Evolutionary conservation across 352 stramenopile species (phyloP), one percentile per base, ranked within the genome.

Genomic region (Plasmopara muralis): DNA sequence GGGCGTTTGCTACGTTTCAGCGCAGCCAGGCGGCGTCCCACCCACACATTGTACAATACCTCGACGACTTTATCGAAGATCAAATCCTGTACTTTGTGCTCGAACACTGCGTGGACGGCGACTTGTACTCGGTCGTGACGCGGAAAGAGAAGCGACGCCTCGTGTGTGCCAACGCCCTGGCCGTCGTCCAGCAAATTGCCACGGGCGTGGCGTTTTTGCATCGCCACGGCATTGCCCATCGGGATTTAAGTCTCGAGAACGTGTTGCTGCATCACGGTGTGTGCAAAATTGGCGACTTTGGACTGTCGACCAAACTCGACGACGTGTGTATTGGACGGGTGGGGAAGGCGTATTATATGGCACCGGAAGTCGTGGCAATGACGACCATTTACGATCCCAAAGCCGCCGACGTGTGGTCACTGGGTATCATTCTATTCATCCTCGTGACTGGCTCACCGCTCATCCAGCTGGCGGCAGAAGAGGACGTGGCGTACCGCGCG

Each of bases 271-370:
- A 39, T 43, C 45, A 54, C 7, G 62, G 52, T 0, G 47, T 58
- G 35, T 80, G 55, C 58, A 77, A 74, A 43, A 47, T 81, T 25
- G 51, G 57, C n/a, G 70, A 85, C 59, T 83, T 83, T 51, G 73
- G 68, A 0, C 60, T 83, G 7, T 50, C 61, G 15, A 40, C 55
- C 10, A 43, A 51, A 10, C 49, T 54, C 8, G 53, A 64, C 31
- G 37, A 61, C 4, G 33, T 48, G 3, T 58, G 58, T 43, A 25
- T 51, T 9, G 34, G 43, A 10, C 40, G 50, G 9, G 67, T 72
- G 15, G 68, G 68, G 15, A 81, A 81, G n/a, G 55, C 53, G 9
- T 73, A 72, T 52, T 64, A 49, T 70, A 85, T 68, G 50, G 68
- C 68, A 2, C 64, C 68, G 0, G 68, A 77, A 43, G 68, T 74